Evolutionary conservation across 768 basidiomycete genomes (phyloP).

Genomic region (Russula sp.): DNA sequence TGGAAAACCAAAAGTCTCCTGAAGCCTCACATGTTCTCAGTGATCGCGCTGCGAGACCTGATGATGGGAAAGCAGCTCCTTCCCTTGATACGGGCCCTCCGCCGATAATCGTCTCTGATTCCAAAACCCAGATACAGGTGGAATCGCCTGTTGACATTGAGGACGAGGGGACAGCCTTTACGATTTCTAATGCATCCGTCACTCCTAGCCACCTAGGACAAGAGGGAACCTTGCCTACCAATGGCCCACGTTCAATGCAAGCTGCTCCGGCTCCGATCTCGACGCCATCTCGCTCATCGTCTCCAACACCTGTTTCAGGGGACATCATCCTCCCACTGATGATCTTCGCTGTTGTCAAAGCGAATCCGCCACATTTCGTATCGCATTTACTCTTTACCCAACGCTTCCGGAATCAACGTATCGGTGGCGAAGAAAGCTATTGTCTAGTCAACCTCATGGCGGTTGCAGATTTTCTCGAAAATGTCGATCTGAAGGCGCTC

Average conservation of each 20-base stretch:
- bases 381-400: slow-evolving; percentile 61
- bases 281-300: slow-evolving; percentile 21
- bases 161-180: background rate
- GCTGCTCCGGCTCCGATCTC: slow-evolving; percentile 12
- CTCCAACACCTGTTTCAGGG: slow-evolving; percentile 58
- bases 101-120: slow-evolving; percentile 24
- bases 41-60: slow-evolving; percentile 9
- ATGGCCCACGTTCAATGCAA: background rate
- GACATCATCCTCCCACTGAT: slow-evolving; percentile 90
- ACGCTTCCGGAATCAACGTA: slow-evolving; percentile 46
- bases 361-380: slow-evolving; percentile 79
- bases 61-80: slow-evolving; percentile 8
- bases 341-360: slow-evolving; percentile 89
- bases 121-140: slow-evolving; percentile 9
- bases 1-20: slow-evolving; percentile 31
- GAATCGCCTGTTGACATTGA: slow-evolving; percentile 9
- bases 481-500: slow-evolving; percentile 76
- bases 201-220: background rate
- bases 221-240: background rate
- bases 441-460: slow-evolving; percentile 93
- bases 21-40: slow-evolving; percentile 20
- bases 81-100: slow-evolving; percentile 15
- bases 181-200: slow-evolving; percentile 4
- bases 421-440: slow-evolving; percentile 83
- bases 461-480: slow-evolving; percentile 92